A percentile compares a stretch with the other conserved stretches of the same genome.
Evolutionary conservation across 169 alveolate genomes (phyloP).

Genomic region (Cryptosporidium felis): DNA sequence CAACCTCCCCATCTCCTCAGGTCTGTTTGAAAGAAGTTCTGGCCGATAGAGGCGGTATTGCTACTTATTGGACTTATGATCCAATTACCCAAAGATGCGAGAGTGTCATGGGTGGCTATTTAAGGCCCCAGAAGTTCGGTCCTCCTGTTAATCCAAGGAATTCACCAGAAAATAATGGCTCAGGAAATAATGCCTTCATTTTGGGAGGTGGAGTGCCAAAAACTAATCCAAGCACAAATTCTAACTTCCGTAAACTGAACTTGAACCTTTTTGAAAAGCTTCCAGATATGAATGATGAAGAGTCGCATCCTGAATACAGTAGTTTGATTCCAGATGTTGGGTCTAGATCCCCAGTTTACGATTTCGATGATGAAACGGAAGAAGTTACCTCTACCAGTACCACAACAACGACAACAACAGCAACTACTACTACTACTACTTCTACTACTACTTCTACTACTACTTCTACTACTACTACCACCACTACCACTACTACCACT

Average conservation of each 20-base stretch:
- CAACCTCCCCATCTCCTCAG: slow-evolving; percentile 68
- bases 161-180: background rate
- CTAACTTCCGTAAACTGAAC: slow-evolving; percentile 6
- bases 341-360: slow-evolving; percentile 6
- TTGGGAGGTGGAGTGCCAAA: slow-evolving; percentile 62
- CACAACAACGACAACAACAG: slow-evolving; percentile 17
- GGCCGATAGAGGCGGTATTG: slow-evolving; percentile 63
- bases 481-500: slow-evolving; percentile 50
- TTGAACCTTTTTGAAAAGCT: background rate
- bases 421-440: slow-evolving; percentile 50
- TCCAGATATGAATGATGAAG: slow-evolving; percentile 4
- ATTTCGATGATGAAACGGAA: background rate
- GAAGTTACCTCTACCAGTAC: background rate
- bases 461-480: slow-evolving; percentile 26
- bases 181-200: slow-evolving; percentile 15
- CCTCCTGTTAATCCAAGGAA: background rate
- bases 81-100: slow-evolving; percentile 69
- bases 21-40: slow-evolving; percentile 48
- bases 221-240: too few species aligned
- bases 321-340: slow-evolving; percentile 59
- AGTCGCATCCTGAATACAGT: too few species aligned
- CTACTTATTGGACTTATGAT: slow-evolving; percentile 64
- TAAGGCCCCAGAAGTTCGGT: slow-evolving; percentile 67
- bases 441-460: slow-evolving; percentile 29
- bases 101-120: slow-evolving; percentile 58